Percentiles rank a stretch among this genome's conserved stretches.
phyloP scores from a whole-genome alignment of 192 early-diverging fungal species.

The Chytriomyces hyalinus region DNA sequence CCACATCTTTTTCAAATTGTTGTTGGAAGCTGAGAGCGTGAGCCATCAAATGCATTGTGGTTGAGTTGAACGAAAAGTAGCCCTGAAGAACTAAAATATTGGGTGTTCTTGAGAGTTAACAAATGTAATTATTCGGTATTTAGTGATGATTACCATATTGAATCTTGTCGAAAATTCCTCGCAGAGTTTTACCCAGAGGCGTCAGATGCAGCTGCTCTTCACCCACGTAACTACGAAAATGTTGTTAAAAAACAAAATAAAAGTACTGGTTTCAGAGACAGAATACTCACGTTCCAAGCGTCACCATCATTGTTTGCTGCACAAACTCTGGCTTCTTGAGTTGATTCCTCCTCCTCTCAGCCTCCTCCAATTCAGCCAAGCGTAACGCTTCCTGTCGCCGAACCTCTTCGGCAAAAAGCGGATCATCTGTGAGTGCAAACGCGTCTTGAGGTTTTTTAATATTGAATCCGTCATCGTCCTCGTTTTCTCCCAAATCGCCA shows the following conservation, averaged over 20 bases:
- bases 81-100: constrained; percentile 23
- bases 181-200: constrained; percentile 8
- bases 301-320: background rate
- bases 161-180: constrained; percentile 13
- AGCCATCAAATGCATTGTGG: constrained; percentile 3
- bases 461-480: constrained; percentile 11
- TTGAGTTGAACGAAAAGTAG: constrained; percentile 2
- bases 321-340: background rate
- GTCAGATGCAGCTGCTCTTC: constrained; percentile 28
- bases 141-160: constrained; percentile 22
- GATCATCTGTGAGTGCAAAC: constrained; percentile 26
- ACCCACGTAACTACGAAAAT: background rate
- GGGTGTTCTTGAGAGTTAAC: background rate
- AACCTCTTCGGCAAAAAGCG: constrained; percentile 26
- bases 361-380: constrained; percentile 18
- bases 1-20: constrained; percentile 17
- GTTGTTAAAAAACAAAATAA: background rate
- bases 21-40: constrained; percentile 26
- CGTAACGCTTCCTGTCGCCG: background rate
- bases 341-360: background rate
- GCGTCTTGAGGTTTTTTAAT: constrained; percentile 9
- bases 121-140: background rate
- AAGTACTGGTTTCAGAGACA: no score
- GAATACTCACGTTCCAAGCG: constrained; percentile 2
- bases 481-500: constrained; percentile 6